These are phyloP conservation scores for Meripilus lineatus DNA, from an alignment of 1,284 basidiomycete species.

Conservation along the genomic window DNA sequence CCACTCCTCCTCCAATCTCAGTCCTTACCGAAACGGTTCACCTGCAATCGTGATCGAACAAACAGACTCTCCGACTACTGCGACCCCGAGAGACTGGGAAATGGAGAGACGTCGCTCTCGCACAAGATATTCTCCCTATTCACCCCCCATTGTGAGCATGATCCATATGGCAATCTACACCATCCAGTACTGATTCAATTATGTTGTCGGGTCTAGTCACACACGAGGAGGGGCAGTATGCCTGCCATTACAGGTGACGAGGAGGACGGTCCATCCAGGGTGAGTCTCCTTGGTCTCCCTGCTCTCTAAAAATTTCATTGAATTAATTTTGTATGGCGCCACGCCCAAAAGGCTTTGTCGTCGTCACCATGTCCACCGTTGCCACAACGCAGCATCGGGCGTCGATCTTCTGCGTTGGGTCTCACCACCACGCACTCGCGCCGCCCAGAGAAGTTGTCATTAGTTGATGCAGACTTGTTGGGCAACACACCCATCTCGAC, in stretches of 20 bases:
- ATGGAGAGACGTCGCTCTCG: constrained; percentile 24
- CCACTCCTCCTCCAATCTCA: constrained; percentile 16
- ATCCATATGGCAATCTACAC: constrained; percentile 2
- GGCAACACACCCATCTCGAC: constrained; percentile 67
- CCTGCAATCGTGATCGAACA: constrained; percentile 30
- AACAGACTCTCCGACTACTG: constrained; percentile 7
- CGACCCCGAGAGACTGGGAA: constrained; percentile 13
- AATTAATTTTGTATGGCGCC: too few relatives aligned
- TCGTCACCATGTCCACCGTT: constrained; percentile 44
- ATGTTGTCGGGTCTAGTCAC: constrained; percentile 16
- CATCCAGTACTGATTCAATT: constrained; percentile 3
- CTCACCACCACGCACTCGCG: constrained; percentile 13
- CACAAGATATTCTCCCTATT: constrained; percentile 62
- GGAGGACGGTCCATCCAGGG: constrained; percentile 24
- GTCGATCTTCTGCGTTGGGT: constrained; percentile 18
- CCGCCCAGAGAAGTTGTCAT: constrained; percentile 23
- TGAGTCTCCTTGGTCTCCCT: constrained; percentile 14
- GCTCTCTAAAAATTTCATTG: constrained; percentile 4
- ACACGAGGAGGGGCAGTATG: constrained; percentile 31
- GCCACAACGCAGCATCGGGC: constrained; percentile 15
- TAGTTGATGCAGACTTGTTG: constrained; percentile 32
- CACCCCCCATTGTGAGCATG: constrained; percentile 45
- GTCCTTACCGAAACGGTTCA: constrained; percentile 16
- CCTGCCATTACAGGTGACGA: constrained; percentile 25
- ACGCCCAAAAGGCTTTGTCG: constrained; percentile 40